Evolutionary conservation across 176 grass and related monocot species (phyloP).

Genomic region (Bromus sterilis): DNA sequence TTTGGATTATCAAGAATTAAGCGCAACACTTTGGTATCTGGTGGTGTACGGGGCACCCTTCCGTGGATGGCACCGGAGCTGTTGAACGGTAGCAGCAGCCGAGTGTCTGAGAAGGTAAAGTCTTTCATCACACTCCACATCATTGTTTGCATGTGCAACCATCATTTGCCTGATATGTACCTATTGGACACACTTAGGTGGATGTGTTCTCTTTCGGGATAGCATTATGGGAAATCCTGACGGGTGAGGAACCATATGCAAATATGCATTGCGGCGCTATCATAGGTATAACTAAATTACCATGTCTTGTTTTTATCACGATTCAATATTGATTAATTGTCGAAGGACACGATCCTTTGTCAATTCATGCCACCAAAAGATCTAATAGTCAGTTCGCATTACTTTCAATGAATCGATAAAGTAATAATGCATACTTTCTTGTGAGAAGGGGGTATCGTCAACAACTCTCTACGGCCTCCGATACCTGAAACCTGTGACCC

Average conservation of each 20-base stretch:
- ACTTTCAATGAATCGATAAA: neutral
- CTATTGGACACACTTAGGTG: slow-evolving; percentile 36
- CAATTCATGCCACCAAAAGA: neutral
- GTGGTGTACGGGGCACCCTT: slow-evolving; percentile 94
- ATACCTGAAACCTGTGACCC: slow-evolving; percentile 66
- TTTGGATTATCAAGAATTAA: slow-evolving; percentile 99
- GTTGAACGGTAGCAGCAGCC: slow-evolving; percentile 86
- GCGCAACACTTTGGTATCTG: slow-evolving; percentile 92
- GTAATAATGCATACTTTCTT: slow-evolving; percentile 24
- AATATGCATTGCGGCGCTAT: slow-evolving; percentile 95
- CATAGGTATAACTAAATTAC: slow-evolving; percentile 51
- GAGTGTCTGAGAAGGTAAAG: slow-evolving; percentile 87
- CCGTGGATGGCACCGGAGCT: slow-evolving; percentile 99
- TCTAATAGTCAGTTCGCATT: neutral
- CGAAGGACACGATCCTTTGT: neutral
- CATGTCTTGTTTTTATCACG: neutral
- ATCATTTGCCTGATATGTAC: neutral
- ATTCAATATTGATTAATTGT: neutral
- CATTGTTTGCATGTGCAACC: neutral
- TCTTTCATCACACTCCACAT: neutral
- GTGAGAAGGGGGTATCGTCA: slow-evolving; percentile 80
- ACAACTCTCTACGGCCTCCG: slow-evolving; percentile 73
- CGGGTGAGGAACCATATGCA: slow-evolving; percentile 84
- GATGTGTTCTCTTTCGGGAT: slow-evolving; percentile 98
- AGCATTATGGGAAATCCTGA: slow-evolving; percentile 93